phyloP scores from a whole-genome alignment of 1,284 basidiomycete genomes.

The Ustilago cynodontis region DNA sequence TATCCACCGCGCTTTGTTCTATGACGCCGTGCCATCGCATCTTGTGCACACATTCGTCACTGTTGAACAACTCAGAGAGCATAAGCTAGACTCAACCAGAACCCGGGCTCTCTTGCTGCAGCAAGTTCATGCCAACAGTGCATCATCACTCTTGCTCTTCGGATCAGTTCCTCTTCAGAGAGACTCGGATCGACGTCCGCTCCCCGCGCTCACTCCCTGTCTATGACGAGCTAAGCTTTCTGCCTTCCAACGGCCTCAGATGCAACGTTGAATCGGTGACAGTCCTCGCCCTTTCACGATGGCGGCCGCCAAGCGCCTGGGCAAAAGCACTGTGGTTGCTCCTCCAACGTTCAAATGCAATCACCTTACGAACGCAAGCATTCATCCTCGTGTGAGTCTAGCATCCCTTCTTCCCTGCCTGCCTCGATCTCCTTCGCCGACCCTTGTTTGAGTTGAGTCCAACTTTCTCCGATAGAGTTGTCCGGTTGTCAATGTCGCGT shows the following conservation, averaged over 20 bases:
- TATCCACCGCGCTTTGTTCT: conserved; percentile 26
- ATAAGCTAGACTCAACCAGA: background rate
- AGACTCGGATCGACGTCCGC: conserved; percentile 23
- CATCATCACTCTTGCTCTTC: no score
- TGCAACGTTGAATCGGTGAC: no score
- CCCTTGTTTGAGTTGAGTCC: background rate
- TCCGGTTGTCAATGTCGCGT: background rate
- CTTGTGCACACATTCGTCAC: background rate
- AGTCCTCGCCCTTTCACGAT: background rate
- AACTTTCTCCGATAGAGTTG: conserved; percentile 10
- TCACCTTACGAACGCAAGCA: background rate
- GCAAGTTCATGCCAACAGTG: background rate
- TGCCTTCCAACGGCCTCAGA: conserved; percentile 11
- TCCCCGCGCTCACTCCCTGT: background rate
- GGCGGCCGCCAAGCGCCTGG: conserved; percentile 24
- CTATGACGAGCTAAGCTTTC: background rate
- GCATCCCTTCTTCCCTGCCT: background rate
- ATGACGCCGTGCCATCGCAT: conserved; percentile 15
- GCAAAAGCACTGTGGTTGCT: conserved; percentile 24
- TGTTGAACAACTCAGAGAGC: conserved; percentile 5
- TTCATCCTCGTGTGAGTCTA: background rate
- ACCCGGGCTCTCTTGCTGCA: conserved; percentile 1
- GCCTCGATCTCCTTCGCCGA: background rate
- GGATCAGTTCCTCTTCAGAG: no score
- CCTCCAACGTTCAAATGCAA: conserved; percentile 28